phyloP scores from a whole-genome alignment of 495 filamentous ascomycete genomes.

The Penicillium pulvis region DNA sequence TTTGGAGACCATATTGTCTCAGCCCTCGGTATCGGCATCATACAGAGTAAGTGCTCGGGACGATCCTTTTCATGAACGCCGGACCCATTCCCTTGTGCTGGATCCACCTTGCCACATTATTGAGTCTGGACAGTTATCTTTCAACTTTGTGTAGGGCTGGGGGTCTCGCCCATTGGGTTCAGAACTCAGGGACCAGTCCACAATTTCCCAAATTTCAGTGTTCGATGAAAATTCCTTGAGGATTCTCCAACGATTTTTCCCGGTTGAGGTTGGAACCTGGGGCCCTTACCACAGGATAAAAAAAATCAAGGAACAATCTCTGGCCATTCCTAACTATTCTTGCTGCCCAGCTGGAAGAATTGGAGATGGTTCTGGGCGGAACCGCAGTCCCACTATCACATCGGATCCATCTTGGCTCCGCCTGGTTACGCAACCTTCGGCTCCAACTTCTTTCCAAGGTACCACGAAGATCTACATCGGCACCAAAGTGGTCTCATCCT shows the following conservation, averaged over 20 bases:
- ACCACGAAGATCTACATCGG: background rate
- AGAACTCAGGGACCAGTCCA: background rate
- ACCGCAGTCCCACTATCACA: background rate
- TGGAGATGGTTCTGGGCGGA: background rate
- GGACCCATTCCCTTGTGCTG: background rate
- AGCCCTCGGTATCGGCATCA: background rate
- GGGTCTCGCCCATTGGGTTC: background rate
- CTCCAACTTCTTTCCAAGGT: background rate
- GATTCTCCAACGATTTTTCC: background rate
- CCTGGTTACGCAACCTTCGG: background rate
- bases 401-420: background rate
- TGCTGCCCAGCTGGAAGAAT: background rate
- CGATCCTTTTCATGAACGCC: background rate
- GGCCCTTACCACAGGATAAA: too few species aligned
- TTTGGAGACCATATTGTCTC: background rate
- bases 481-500: background rate
- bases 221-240: background rate
- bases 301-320: background rate
- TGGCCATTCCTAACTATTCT: background rate
- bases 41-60: background rate
- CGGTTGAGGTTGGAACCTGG: background rate
- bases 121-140: background rate
- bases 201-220: background rate
- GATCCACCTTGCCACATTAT: slow-evolving; percentile 1
- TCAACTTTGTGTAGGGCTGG: background rate